Conservation (phyloP, 192 early-diverging fungal species). For the Coemansia sp. region DNA sequence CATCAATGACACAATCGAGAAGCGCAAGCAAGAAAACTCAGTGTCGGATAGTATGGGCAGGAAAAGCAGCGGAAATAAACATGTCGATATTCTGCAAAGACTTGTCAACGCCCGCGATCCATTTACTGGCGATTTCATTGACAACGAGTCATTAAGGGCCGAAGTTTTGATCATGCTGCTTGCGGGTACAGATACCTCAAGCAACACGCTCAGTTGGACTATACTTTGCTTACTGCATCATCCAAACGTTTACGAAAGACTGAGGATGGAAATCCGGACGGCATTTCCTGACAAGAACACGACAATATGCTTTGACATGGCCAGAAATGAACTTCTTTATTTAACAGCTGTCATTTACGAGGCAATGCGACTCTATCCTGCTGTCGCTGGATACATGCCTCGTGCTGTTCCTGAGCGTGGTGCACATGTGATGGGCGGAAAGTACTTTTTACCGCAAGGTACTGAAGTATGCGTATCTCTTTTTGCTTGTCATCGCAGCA, state of each 20-base stretch:
- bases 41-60: neutral
- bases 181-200: conserved; percentile 52
- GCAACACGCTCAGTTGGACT: conserved; percentile 45
- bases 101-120: conserved; percentile 47
- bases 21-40: neutral
- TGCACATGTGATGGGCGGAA: neutral
- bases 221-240: conserved; percentile 35
- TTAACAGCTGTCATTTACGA: conserved; percentile 47
- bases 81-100: conserved; percentile 45
- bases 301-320: conserved; percentile 27
- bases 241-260: conserved; percentile 17
- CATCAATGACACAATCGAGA: conserved; percentile 6
- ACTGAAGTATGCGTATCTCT: conserved; percentile 23
- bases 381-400: conserved; percentile 24
- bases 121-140: conserved; percentile 20
- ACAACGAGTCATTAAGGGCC: conserved; percentile 4
- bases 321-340: conserved; percentile 19
- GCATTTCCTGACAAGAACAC: conserved; percentile 13
- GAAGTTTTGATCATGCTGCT: conserved; percentile 39
- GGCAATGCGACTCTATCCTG: conserved; percentile 36
- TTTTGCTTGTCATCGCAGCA: conserved; percentile 32
- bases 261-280: conserved; percentile 29
- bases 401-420: conserved; percentile 30
- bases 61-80: neutral
- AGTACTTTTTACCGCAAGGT: conserved; percentile 17